These are phyloP conservation scores for Vigna mungo DNA, from an alignment of 306 rosid species.

Conservation along the genomic window DNA sequence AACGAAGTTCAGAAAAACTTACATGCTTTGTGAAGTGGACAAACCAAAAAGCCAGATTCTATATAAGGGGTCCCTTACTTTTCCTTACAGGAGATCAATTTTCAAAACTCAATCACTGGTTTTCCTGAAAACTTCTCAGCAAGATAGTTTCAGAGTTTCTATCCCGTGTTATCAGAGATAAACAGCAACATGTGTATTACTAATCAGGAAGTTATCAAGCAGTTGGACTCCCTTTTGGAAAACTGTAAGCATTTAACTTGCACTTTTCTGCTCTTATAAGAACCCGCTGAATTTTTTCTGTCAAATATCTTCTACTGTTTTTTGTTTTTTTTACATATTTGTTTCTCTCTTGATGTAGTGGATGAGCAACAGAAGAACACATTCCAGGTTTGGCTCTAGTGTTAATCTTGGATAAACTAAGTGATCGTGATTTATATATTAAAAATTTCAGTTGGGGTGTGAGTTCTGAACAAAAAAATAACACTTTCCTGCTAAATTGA, in stretches of 20 bases:
- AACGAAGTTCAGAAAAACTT: neutral
- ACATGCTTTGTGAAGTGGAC: conserved; percentile 19
- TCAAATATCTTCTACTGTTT: neutral
- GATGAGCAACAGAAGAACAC: conserved; percentile 14
- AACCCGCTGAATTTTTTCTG: neutral
- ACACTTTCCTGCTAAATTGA: neutral
- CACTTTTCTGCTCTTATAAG: neutral
- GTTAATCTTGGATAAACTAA: neutral
- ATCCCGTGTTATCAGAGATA: neutral
- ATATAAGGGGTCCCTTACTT: neutral
- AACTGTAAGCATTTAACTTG: conserved; percentile 17
- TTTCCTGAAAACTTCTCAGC: neutral
- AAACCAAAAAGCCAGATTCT: conserved; percentile 22
- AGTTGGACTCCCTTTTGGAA: conserved; percentile 6
- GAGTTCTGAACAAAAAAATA: neutral
- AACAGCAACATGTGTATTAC: conserved; percentile 2
- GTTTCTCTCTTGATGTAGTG: conserved; percentile 17
- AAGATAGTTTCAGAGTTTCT: neutral
- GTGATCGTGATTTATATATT: neutral
- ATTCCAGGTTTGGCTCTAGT: conserved; percentile 12
- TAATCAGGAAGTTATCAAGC: conserved; percentile 17
- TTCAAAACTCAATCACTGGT: neutral
- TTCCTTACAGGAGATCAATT: neutral
- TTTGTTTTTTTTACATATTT: neutral
- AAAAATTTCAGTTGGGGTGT: neutral